A percentile compares a stretch with the other conserved stretches of the same genome.
These are phyloP conservation scores for Beauveria asiatica DNA, from an alignment of 2,329 filamentous ascomycete genomes.

Conservation along the genomic window DNA sequence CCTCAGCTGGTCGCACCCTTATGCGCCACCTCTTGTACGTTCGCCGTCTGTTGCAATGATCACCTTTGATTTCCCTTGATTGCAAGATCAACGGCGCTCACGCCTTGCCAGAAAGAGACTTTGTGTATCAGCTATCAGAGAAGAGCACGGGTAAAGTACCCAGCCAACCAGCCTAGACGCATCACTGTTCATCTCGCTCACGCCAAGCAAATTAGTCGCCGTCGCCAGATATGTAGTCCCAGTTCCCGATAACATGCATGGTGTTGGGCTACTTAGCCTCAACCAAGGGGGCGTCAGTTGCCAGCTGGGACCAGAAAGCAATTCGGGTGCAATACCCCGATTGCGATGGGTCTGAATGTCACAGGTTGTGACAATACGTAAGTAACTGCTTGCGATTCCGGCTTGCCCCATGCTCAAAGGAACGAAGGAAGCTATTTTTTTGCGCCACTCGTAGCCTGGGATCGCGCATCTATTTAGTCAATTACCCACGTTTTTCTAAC, in stretches of 20 bases:
- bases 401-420: neutral
- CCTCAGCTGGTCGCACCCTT: neutral
- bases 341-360: neutral
- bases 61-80: neutral
- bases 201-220: conserved; percentile 3
- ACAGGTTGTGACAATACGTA: neutral
- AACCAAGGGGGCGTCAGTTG: neutral
- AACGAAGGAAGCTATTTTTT: neutral
- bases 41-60: neutral
- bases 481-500: neutral
- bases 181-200: neutral
- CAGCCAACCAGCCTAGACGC: neutral
- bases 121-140: neutral
- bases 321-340: neutral
- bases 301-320: too few relatives aligned
- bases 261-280: neutral
- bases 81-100: neutral
- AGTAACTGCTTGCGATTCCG: neutral
- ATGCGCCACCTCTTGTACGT: neutral
- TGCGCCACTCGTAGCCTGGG: neutral
- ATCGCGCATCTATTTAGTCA: neutral
- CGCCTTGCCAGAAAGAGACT: neutral
- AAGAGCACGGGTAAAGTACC: conserved; percentile 1
- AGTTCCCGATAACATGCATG: neutral
- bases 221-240: neutral